Evolutionary conservation across 208 protist genomes (phyloP), one percentile per base, ranked within the genome.

Genomic region (Leishmania tropica): DNA sequence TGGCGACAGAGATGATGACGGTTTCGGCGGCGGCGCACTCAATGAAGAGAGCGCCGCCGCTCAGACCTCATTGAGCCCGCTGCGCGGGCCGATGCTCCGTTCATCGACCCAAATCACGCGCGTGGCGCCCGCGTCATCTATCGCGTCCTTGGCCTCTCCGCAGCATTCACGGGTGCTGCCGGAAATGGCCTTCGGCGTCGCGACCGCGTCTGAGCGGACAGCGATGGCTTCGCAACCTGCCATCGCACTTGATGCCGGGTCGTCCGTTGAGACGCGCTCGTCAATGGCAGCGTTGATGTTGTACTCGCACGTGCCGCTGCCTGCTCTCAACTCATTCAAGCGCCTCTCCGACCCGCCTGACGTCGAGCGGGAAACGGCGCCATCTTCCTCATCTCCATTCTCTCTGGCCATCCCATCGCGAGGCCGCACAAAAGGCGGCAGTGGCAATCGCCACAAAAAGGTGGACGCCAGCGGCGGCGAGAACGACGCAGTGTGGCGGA

Each of bases 81-180:
- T 76, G 56, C 51, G 68, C 17, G 75, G 74, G 0, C 75, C 75
- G 68, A 75, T 75, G 81, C 75, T 80, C 35, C 74, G 54, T 1
- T 71, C 81, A 19, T 54, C 75, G 8, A 60, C 53, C 1, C 81
- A 40, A 21, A 76, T 84, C 37, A 76, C 56, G 3, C 45, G 75
- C 21, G 75, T 70, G 24, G 24, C 17, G 54, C 75, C 75, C 5
- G 24, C 28, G 75, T 31, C 75, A 48, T 68, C 75, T 37, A 78
- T 19, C 35, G 47, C 7, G 1, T 24, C 48, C 54, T 7, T 64
- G 37, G 28, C 74, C 31, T 47, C 74, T 47, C 54, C 74, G 54
- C 74, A 19, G 21, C n/a, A 31, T 35, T 35, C 7, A 24, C 54
- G 17, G 31, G 13, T 65, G 35, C 74, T 77, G 24, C 54, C 51